Evolutionary conservation across 139 green algal genomes (phyloP).

Genomic region (Chlamydomonas sphaeroides): DNA sequence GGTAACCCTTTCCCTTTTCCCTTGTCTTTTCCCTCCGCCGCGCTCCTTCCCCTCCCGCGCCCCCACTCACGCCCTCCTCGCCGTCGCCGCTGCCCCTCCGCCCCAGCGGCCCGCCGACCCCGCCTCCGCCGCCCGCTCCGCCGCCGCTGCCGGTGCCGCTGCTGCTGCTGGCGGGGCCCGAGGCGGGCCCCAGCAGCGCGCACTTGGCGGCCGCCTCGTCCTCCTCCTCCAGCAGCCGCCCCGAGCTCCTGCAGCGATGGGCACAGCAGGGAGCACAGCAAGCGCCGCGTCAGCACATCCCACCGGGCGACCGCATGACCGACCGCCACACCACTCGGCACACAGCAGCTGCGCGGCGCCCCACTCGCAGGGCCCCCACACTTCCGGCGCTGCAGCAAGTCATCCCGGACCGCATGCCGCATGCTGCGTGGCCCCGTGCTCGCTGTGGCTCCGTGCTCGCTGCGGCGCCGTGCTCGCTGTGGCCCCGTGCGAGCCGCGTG

Average conservation of each 20-base stretch:
- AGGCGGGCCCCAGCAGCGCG: conserved; percentile 19
- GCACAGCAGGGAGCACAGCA: too few species aligned
- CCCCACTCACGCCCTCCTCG: background rate
- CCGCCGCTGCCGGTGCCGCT: background rate
- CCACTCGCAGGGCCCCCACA: too few species aligned
- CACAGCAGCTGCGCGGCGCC: too few species aligned
- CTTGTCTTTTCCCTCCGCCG: background rate
- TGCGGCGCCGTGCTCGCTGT: background rate
- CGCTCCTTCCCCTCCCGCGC: too few species aligned
- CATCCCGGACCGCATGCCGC: too few species aligned
- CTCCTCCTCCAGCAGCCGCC: conserved; percentile 30
- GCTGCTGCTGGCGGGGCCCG: background rate
- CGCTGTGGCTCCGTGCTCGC: too few species aligned
- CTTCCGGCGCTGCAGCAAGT: too few species aligned
- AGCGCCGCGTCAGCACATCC: too few species aligned
- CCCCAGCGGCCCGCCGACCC: background rate
- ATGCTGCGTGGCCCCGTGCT: too few species aligned
- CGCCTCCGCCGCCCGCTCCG: background rate
- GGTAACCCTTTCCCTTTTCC: background rate
- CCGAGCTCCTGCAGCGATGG: background rate
- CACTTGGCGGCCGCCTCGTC: conserved; percentile 36
- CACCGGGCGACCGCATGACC: too few species aligned
- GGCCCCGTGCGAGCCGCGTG: background rate
- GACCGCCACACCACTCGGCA: too few species aligned
- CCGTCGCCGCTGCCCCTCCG: background rate